Base-by-base conservation (phyloP, 345 rosid species). In the Brassica incana region DNA sequence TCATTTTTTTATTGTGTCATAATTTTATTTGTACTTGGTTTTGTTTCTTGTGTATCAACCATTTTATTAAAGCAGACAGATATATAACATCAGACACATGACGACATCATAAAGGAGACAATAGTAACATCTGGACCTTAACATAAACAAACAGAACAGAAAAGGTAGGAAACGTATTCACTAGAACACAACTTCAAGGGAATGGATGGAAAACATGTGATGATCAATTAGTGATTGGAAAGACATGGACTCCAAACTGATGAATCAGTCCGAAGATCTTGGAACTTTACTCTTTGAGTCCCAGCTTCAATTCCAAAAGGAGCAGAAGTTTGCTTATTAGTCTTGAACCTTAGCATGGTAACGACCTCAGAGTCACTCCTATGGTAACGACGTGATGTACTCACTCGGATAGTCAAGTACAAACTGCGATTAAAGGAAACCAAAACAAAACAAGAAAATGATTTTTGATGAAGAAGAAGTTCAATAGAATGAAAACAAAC, bases 321-420 rank as follows among this genome's bases (percentile, higher is more conserved):
- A 52, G 1, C 5, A 58, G 67, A 80, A 7, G 77, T 80, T 75
- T 23, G 43, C 73, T 71, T 80, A 43, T 81, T 76, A 29, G 77
- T 81, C 80, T 76, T 65, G 54, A 76, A 76, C 25, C 25, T 23
- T 23, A 23, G 77, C 76, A 76, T 76, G 3, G 16, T 76, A 2
- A 75, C 67, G 45, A 71, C 60, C 25, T 45, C 4, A 0, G 29
- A 6, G 1, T 71, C 45, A 43, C 52, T 69, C 50, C 79, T 23
- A 23, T 23, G 25, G 25, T 23, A 23, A 23, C 25, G 66, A 18
- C 16, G 71, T 75, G n/a, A 80, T 50, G 83, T 73, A 80, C 54
- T 80, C 83, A 80, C 75, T 69, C 48, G 82, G 79, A 69, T 75
- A 74, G 76, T 80, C 83, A 15, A 80, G 67, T 14, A 15, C 72